Conservation (phyloP, 2,329 filamentous ascomycete genomes). For the Cladosporium sp. region DNA sequence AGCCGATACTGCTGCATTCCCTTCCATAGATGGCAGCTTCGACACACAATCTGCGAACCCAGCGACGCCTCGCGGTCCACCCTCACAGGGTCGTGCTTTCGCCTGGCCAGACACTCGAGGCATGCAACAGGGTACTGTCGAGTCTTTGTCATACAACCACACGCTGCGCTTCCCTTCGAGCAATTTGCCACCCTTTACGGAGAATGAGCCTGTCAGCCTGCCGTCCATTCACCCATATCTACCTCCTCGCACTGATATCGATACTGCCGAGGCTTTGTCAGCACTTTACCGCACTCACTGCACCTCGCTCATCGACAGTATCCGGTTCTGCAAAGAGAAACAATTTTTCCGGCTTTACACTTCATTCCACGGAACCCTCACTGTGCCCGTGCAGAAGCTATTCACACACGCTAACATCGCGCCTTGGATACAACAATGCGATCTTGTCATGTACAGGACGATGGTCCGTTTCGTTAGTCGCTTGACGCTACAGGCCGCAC, state of each 20-base stretch:
- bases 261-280: conserved; percentile 78
- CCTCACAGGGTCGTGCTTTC: conserved; percentile 44
- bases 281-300: conserved; percentile 92
- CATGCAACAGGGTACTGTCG: conserved; percentile 37
- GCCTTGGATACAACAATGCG: conserved; percentile 91
- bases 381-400: conserved; percentile 91
- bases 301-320: conserved; percentile 90
- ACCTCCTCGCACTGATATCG: conserved; percentile 74
- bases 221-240: conserved; percentile 82
- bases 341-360: conserved; percentile 93
- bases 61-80: conserved; percentile 31
- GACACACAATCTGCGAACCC: conserved; percentile 26
- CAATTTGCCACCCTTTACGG: conserved; percentile 52
- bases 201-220: conserved; percentile 70
- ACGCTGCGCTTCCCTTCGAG: conserved; percentile 60
- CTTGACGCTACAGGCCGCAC: conserved; percentile 87
- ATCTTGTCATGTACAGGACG: conserved; percentile 92
- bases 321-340: conserved; percentile 94
- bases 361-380: conserved; percentile 92
- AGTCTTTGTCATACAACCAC: conserved; percentile 54
- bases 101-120: conserved; percentile 43
- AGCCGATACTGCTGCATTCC: conserved; percentile 47
- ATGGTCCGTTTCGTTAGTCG: conserved; percentile 90
- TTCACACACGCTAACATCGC: conserved; percentile 77
- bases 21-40: conserved; percentile 30